phyloP scores from a whole-genome alignment of 306 rosid species.

The Abrus pulchellus region DNA sequence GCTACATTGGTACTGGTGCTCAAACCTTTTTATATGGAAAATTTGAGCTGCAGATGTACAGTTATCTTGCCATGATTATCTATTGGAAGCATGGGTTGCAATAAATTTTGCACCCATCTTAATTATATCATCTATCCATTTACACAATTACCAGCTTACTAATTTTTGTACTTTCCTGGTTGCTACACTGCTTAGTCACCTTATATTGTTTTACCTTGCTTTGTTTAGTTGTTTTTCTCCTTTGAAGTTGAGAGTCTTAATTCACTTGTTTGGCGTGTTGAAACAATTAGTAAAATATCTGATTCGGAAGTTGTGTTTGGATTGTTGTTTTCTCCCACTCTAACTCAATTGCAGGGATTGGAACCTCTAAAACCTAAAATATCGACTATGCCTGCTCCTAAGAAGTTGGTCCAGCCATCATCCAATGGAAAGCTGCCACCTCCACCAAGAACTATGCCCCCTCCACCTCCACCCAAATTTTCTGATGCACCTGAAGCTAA shows the following conservation, averaged over 20 bases:
- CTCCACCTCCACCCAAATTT: conserved; percentile 78
- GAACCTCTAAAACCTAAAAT: conserved; percentile 54
- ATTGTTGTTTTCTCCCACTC: conserved; percentile 52
- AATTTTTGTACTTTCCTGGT: neutral
- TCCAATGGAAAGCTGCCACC: conserved; percentile 65
- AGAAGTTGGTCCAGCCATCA: conserved; percentile 67
- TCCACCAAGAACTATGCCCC: conserved; percentile 65
- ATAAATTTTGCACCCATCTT: neutral
- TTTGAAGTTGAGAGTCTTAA: conserved; percentile 33
- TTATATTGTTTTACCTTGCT: conserved; percentile 16
- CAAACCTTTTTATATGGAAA: conserved; percentile 7
- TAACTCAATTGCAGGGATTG: conserved; percentile 70
- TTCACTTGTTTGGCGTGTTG: conserved; percentile 40
- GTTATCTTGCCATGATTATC: conserved; percentile 23
- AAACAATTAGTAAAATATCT: conserved; percentile 30
- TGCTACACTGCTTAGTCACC: conserved; percentile 10
- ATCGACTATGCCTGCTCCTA: conserved; percentile 84
- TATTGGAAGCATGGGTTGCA: conserved; percentile 4
- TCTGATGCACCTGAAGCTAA: conserved; percentile 49
- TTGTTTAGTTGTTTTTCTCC: conserved; percentile 1
- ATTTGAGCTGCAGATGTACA: neutral
- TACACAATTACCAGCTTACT: neutral
- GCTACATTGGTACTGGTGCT: conserved; percentile 13
- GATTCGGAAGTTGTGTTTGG: conserved; percentile 57
- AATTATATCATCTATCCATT: conserved; percentile 24